Base-by-base conservation (phyloP, 768 basidiomycete genomes). In the Dentipellis fragilis region DNA sequence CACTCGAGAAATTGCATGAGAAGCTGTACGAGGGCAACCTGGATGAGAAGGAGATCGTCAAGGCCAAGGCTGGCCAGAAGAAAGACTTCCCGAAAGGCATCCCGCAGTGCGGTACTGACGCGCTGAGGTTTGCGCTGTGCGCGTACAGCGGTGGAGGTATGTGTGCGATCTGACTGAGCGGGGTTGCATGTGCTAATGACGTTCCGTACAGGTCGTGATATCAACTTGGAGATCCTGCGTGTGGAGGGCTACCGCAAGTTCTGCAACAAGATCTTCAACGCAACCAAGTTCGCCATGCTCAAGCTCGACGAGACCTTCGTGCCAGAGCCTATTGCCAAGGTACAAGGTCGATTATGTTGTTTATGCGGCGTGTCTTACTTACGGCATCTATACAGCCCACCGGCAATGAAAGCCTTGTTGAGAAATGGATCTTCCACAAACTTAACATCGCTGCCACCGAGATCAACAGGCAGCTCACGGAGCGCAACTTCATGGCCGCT, bases 251-350 rank as follows among this genome's bases (percentile, higher is more conserved):
- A 98, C 71, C 84, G 96, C 70, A 98, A 98, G 71, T 99, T 99
- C 76, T 98, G 96, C 75, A 99, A 99, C 75, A 98, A 98, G 76
- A 84, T 98, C 23, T 98, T 95, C 79, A 99, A 99, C 66, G 96
- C 96, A 1, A 97, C 93, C 49, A 94, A 94, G 71, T 98, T 99
- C 64, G 95, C 94, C n/a, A 93, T 98, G 88, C 82, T 97, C 69
- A 95, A 95, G 73, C 76, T 99, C 35, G 93, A 93, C 55, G 83
- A 83, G 40, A 70, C 75, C 42, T 98, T 96, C 63, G 81, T 86
- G 34, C 93, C 95, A 14, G 75, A 81, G 57, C 72, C 82, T 1
- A 73, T 77, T 3, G 72, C 83, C 11, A 82, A 87, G 79, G 93
- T 89, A n/a, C n/a, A 57, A 48, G 16, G 75, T 63, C 36, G 29